phyloP scores from a whole-genome alignment of 371 early-diverging fungal species.

The Encephalitozoon romaleae region DNA sequence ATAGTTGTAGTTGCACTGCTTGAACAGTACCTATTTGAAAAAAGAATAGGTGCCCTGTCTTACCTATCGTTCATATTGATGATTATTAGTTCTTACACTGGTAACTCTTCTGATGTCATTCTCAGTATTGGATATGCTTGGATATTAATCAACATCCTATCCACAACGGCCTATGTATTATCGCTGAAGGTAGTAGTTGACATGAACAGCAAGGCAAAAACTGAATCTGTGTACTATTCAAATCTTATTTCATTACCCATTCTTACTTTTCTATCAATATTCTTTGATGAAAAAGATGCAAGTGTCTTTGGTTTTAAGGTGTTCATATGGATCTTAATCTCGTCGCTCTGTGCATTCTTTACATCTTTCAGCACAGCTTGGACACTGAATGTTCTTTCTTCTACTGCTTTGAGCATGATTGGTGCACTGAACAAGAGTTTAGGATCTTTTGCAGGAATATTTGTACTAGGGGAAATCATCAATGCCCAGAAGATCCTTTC shows the following conservation, averaged over 20 bases:
- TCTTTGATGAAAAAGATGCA: conserved; percentile 63
- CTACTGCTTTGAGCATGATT: conserved; percentile 93
- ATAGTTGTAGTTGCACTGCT: conserved; percentile 88
- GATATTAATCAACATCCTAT: conserved; percentile 77
- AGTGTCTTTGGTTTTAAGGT: background rate
- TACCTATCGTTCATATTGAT: conserved; percentile 74
- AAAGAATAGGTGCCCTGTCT: conserved; percentile 66
- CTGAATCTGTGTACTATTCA: conserved; percentile 89
- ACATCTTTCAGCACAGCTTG: conserved; percentile 73
- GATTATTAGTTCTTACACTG: conserved; percentile 80
- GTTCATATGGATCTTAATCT: conserved; percentile 66
- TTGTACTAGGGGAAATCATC: conserved; percentile 58
- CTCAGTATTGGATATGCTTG: conserved; percentile 69
- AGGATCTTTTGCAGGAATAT: conserved; percentile 80
- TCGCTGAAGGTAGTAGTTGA: conserved; percentile 76
- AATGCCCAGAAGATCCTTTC: conserved; percentile 21
- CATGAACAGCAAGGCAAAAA: conserved; percentile 70
- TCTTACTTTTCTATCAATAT: conserved; percentile 67
- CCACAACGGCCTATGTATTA: conserved; percentile 77
- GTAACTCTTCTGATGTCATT: conserved; percentile 68
- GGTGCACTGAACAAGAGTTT: conserved; percentile 94
- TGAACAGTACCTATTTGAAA: conserved; percentile 72
- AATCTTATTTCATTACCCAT: conserved; percentile 78
- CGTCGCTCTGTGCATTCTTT: conserved; percentile 75
- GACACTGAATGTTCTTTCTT: conserved; percentile 81